Percentiles rank a stretch among this genome's conserved stretches.
Evolutionary conservation across 495 filamentous ascomycete genomes (phyloP).

Genomic region (Lasiosphaeria hispida): DNA sequence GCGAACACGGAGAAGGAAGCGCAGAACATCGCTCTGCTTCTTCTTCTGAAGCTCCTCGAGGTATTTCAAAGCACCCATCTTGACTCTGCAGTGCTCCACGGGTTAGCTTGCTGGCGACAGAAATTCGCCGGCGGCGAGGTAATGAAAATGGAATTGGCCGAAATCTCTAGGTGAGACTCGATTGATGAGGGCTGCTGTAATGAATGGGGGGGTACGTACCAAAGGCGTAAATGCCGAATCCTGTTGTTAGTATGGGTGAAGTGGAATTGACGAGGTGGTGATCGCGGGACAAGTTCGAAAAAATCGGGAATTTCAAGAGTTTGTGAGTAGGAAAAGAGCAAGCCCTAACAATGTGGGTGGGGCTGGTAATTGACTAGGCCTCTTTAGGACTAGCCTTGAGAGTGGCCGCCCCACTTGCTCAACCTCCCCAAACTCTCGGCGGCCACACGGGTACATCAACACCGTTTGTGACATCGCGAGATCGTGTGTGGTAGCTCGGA

Average conservation of each 20-base stretch:
- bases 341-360: conserved; percentile 30
- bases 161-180: not conserved
- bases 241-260: conserved; percentile 33
- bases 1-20: conserved; percentile 98
- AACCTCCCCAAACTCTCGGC: conserved; percentile 7
- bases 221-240: conserved; percentile 24
- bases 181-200: conserved; percentile 1
- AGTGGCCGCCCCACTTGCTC: conserved; percentile 9
- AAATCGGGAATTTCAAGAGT: conserved; percentile 26
- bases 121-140: conserved; percentile 12
- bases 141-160: conserved; percentile 13
- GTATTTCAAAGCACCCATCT: conserved; percentile 96
- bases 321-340: conserved; percentile 24
- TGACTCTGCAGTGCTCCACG: conserved; percentile 32
- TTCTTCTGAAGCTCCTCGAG: conserved; percentile 99
- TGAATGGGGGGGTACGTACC: conserved; percentile 21
- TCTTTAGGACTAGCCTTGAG: conserved; percentile 3
- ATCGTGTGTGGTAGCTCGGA: no score
- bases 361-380: conserved; percentile 4
- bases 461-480: not conserved
- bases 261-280: conserved; percentile 23
- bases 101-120: conserved; percentile 5
- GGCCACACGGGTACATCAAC: not conserved
- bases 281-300: conserved; percentile 25
- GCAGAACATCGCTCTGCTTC: conserved; percentile 99